Evolutionary conservation across 805 yeast genomes (phyloP), one percentile per base, ranked within the genome.

Genomic region (Candida oleophila): DNA sequence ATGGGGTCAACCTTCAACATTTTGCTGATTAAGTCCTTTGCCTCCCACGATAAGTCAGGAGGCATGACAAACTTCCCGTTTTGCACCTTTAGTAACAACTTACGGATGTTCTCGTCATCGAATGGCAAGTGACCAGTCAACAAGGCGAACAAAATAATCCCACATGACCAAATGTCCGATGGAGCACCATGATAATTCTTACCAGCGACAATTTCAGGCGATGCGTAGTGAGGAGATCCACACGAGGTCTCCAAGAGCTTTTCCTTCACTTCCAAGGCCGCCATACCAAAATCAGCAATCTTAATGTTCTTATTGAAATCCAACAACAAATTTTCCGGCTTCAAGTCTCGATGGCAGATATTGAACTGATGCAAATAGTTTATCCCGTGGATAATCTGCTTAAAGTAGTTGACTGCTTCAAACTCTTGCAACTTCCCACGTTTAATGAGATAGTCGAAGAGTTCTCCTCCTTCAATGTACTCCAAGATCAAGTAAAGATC

Each of bases 221-320:
- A 89, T 1, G 98, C 99, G 66, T 94, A 94, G 65, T 94, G 99
- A 7, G 99, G 99, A 15, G 97, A 90, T 1, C 99, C 99, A 68
- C 99, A 94, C 16, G 95, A 85, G 3, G 99, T 94, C 64, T 92
- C 97, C 48, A 94, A 73, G 59, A 92, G 69, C 56, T 86, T 82
- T 54, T 84, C 92, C 45, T 79, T 80, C 25, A 89, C 80, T 64
- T 94, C 98, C 40, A 94, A 71, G 4, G 99, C 98, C 15, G 99
- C 99, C 99, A 94, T 94, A 30, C 99, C 99, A 64, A 94, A 94
- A 68, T 94, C 99, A 8, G 99, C 99, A 54, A 94, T 89, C 65
- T 94, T 94, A 64, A 94, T 91, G 65, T 89, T 90, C 52, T 84
- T 81, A 62, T 89, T 78, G 61, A 85, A 83, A 69, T 91, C 98